Base-by-base conservation (phyloP, 2,329 filamentous ascomycete genomes). In the Byssothecium circinans region DNA sequence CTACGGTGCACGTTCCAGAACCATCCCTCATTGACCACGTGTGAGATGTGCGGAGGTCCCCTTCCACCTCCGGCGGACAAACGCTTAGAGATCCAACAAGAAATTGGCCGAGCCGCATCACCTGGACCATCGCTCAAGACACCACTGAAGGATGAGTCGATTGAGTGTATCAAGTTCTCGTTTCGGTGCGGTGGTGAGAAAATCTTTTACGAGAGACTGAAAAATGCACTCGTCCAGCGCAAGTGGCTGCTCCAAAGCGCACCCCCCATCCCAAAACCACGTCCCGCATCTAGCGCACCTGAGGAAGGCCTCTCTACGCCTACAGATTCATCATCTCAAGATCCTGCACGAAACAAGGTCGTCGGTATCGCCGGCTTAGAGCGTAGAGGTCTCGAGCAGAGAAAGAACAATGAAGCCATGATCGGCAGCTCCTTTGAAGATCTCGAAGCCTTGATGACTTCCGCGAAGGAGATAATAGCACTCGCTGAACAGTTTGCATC, bases 401-500 rank as follows among this genome's bases (percentile, higher is more conserved):
- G 90, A 47, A 92, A 89, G 74, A 96, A 95, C 69, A 97, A 96
- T 60, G 91, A 96, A 70, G 74, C 90, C 8, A 86, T 96, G 41
- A 96, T 99, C 55, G 92, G 92, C 20, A 91, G 83, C 56, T 91
- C 94, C 0, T 99, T 99, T 62, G 92, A 96, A 67, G 94, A 99
- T 64, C 81, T 99, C 0, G 92, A 97, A 67, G 91, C 94, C 3
- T 78, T 99, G 30, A 99, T 97, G 92, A 90, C 91, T 2, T 96
- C 92, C 3, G 94, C 94, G 4, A 96, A 97, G 67, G 90, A 99
- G 67, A 90, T 99, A 40, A 87, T 97, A 41, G 90, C 91, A 4
- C 84, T 99, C 34, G 94, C 94, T 1, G 92, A 97, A 70, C 85
- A 85, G 14, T 92, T 97, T 59, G 85, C 90, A 1, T 79, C 83